Evolutionary conservation across 1,284 basidiomycete species (phyloP).

Genomic region (Apiotrichum gracile): DNA sequence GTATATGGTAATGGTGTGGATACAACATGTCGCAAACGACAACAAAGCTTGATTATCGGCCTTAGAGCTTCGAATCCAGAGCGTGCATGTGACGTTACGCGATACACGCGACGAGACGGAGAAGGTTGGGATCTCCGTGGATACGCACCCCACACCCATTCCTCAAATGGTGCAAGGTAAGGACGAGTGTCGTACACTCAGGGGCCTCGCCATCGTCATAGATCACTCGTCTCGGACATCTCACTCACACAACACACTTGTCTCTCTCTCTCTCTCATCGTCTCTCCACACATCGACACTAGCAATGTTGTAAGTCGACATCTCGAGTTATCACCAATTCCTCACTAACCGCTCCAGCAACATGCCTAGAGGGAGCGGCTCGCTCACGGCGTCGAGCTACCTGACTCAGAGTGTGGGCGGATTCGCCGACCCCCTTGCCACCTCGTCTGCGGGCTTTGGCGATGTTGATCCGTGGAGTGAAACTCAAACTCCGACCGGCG

Average conservation of each 20-base stretch:
- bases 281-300: neutral
- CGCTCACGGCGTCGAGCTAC: slow-evolving; percentile 6
- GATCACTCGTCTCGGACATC: too few species aligned
- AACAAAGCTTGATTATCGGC: too few species aligned
- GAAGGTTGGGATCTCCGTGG: too few species aligned
- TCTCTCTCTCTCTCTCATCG: neutral
- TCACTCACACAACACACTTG: neutral
- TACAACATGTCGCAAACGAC: too few species aligned
- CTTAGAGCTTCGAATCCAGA: too few species aligned
- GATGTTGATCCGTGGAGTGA: slow-evolving; percentile 83
- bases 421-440: slow-evolving; percentile 33
- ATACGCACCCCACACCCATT: too few species aligned
- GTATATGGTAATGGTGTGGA: too few species aligned
- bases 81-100: too few species aligned
- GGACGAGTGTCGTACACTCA: too few species aligned
- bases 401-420: slow-evolving; percentile 3
- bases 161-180: too few species aligned
- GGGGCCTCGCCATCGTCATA: neutral
- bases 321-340: neutral
- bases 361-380: slow-evolving; percentile 24
- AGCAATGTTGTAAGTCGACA: slow-evolving; percentile 29
- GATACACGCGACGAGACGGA: too few species aligned
- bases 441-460: slow-evolving; percentile 46
- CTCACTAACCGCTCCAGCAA: slow-evolving; percentile 20
- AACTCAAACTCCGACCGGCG: slow-evolving; percentile 58